Evolutionary conservation across 164 flowering plant genomes (phyloP).

Genomic region (Macadamia integrifolia): DNA sequence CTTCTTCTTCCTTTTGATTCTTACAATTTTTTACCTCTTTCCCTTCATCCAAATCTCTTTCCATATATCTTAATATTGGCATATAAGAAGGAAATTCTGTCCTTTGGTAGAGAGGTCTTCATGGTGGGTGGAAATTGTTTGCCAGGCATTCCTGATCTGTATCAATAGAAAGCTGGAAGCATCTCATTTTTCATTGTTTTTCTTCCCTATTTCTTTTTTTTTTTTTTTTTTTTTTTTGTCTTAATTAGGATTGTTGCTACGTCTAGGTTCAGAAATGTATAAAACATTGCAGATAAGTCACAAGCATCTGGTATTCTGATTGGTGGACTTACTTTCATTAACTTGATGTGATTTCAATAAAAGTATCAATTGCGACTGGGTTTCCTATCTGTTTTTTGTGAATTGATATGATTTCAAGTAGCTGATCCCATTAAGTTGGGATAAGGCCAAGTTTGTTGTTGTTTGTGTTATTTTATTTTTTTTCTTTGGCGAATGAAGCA

Average conservation of each 20-base stretch:
- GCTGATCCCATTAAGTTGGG: no score
- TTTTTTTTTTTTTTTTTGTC: slow-evolving; percentile 7
- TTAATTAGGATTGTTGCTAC: no score
- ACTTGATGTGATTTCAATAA: slow-evolving; percentile 19
- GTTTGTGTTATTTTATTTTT: not conserved
- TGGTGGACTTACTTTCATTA: slow-evolving; percentile 14
- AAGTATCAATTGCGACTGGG: not conserved
- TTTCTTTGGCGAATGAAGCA: not conserved
- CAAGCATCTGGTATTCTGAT: slow-evolving; percentile 12
- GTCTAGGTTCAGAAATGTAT: slow-evolving; percentile 20
- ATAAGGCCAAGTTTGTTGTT: not conserved
- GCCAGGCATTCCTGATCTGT: slow-evolving; percentile 27
- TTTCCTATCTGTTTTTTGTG: no score
- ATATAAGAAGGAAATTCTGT: slow-evolving; percentile 26
- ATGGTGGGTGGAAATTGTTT: slow-evolving; percentile 14
- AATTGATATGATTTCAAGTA: no score
- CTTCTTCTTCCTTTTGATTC: slow-evolving; percentile 47
- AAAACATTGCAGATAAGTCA: slow-evolving; percentile 14
- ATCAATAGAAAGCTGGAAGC: slow-evolving; percentile 20
- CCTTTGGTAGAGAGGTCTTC: slow-evolving; percentile 13
- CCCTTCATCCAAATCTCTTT: slow-evolving; percentile 16
- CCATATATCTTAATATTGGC: slow-evolving; percentile 16
- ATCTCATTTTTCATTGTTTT: slow-evolving; percentile 18
- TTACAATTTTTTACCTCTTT: slow-evolving; percentile 37
- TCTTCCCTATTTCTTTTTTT: slow-evolving; percentile 4